These are phyloP conservation scores for Phlyctochytrium arcticum DNA, from an alignment of 192 early-diverging fungal genomes.

Conservation along the genomic window DNA sequence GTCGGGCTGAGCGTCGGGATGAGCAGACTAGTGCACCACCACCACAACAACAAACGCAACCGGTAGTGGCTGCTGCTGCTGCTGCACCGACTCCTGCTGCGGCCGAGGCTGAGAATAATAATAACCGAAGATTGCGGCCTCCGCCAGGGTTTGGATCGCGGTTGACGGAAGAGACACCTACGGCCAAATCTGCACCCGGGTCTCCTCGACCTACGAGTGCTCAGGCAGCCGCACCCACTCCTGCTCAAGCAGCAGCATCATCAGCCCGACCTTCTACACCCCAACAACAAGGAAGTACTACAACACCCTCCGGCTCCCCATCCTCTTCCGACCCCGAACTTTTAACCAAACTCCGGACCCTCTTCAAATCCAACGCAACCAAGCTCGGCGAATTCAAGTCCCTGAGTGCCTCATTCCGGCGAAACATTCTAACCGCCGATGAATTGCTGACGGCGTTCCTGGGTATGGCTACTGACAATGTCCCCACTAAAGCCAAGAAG, in stretches of 20 bases:
- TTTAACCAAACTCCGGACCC: conserved; percentile 24
- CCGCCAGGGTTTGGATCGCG: conserved; percentile 45
- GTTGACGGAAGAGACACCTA: conserved; percentile 18
- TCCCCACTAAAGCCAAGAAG: conserved; percentile 24
- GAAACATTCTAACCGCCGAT: conserved; percentile 18
- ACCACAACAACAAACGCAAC: not conserved
- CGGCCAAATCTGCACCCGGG: conserved; percentile 1
- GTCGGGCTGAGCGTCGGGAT: conserved; percentile 3
- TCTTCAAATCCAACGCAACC: conserved; percentile 32
- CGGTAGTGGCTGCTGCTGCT: conserved; percentile 2
- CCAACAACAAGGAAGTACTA: not conserved
- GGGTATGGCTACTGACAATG: conserved; percentile 11
- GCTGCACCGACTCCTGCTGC: not conserved
- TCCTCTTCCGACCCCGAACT: conserved; percentile 27
- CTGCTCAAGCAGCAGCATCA: conserved; percentile 12
- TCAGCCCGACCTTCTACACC: not conserved
- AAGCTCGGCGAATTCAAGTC: conserved; percentile 43
- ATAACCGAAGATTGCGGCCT: conserved; percentile 27
- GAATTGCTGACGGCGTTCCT: conserved; percentile 32
- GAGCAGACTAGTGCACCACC: not conserved
- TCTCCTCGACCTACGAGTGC: conserved; percentile 4
- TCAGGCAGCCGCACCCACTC: conserved; percentile 9
- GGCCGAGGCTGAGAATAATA: not conserved
- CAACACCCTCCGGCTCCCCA: not conserved
- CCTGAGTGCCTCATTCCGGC: conserved; percentile 30